Evolutionary conservation across 2,329 filamentous ascomycete species (phyloP).

Genomic region (Aotearoamyces nothofagi): DNA sequence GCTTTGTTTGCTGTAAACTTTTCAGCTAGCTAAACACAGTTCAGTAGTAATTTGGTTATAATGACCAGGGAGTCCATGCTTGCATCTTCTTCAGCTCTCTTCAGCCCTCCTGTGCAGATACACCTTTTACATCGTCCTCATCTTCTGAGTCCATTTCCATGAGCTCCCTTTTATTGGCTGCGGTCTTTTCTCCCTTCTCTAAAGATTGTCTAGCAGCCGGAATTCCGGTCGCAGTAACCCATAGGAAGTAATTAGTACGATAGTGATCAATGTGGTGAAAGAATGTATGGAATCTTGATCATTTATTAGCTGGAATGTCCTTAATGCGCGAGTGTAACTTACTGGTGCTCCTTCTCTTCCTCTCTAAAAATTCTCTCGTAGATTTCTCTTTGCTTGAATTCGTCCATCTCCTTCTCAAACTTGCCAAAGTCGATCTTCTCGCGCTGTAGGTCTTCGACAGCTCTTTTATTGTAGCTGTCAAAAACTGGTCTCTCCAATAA

Average conservation of each 20-base stretch:
- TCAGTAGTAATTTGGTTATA: too few species aligned
- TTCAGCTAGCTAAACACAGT: too few species aligned
- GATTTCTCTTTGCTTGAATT: slow-evolving; percentile 85
- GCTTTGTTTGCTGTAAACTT: too few species aligned
- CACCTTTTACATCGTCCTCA: slow-evolving; percentile 21
- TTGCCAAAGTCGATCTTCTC: slow-evolving; percentile 65
- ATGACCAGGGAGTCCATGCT: too few species aligned
- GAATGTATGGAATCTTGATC: slow-evolving; percentile 57
- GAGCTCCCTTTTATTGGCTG: slow-evolving; percentile 22
- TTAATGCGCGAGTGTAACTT: slow-evolving; percentile 27
- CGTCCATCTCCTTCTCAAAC: slow-evolving; percentile 63
- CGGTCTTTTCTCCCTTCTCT: slow-evolving; percentile 27
- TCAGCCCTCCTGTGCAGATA: background rate
- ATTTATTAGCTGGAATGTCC: too few species aligned
- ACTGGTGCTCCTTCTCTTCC: slow-evolving; percentile 78
- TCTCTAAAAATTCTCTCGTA: slow-evolving; percentile 84
- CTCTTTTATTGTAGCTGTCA: slow-evolving; percentile 69
- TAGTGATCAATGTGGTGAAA: slow-evolving; percentile 70
- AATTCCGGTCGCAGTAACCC: slow-evolving; percentile 56
- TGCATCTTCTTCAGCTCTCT: too few species aligned
- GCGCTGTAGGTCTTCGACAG: slow-evolving; percentile 44
- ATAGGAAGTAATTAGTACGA: slow-evolving; percentile 56
- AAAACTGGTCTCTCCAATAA: slow-evolving; percentile 87
- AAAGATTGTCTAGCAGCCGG: slow-evolving; percentile 36
- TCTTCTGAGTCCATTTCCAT: slow-evolving; percentile 32